Evolutionary conservation across 345 rosid species (phyloP).

Genomic region (Eucalyptus curtisii): DNA sequence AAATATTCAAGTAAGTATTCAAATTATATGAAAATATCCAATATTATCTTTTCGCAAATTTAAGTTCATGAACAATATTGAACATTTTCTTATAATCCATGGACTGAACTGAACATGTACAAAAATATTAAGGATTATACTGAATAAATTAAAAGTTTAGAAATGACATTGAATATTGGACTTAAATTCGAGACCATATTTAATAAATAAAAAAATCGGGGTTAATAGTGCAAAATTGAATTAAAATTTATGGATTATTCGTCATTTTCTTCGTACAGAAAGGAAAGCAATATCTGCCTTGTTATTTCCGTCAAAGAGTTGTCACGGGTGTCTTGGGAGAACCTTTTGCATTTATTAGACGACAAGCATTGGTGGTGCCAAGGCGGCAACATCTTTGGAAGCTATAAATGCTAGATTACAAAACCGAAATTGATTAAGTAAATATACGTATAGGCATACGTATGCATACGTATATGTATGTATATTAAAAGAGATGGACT

Average conservation of each 20-base stretch:
- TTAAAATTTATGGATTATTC: too few relatives aligned
- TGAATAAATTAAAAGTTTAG: accelerated
- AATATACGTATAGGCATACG: background rate
- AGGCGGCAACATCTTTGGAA: background rate
- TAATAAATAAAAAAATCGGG: too few relatives aligned
- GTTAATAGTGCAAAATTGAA: too few relatives aligned
- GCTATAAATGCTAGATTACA: background rate
- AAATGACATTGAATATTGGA: accelerated
- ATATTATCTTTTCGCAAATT: background rate
- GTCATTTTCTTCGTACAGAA: background rate
- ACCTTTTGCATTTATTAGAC: background rate
- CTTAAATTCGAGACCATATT: too few relatives aligned
- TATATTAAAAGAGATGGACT: background rate
- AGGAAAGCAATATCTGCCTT: background rate
- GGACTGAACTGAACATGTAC: accelerated
- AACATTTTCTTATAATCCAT: background rate
- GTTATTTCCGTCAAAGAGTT: background rate
- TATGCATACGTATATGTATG: background rate
- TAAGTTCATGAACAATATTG: accelerated
- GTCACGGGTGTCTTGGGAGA: background rate
- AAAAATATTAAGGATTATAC: accelerated
- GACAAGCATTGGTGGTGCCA: background rate
- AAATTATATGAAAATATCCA: background rate
- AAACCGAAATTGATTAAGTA: background rate
- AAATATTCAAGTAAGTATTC: too few relatives aligned